A percentile compares a stretch with the other conserved stretches of the same genome.
Conservation (phyloP, 495 filamentous ascomycete species). For the Penicillium cosmopolitanum region DNA sequence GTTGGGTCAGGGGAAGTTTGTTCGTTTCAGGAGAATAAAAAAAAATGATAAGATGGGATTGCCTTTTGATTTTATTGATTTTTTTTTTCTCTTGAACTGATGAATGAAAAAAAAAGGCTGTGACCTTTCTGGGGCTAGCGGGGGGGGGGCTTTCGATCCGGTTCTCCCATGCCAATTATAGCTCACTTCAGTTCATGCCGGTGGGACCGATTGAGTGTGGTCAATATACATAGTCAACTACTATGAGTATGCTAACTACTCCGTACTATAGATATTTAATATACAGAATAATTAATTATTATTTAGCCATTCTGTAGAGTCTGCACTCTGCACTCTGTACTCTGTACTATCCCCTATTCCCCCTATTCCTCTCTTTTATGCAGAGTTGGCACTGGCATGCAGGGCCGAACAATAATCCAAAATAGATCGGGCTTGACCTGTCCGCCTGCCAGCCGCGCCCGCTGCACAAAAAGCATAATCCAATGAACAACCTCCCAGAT, state of each 20-base stretch:
- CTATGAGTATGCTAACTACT: too few relatives aligned
- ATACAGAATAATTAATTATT: too few relatives aligned
- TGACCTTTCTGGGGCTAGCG: not conserved
- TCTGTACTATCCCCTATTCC: not conserved
- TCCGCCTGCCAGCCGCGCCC: not conserved
- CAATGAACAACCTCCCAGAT: not conserved
- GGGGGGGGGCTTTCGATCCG: slow-evolving; percentile 23
- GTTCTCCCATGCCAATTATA: slow-evolving; percentile 31
- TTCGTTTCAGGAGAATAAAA: not conserved
- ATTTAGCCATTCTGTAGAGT: too few relatives aligned
- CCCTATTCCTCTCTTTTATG: not conserved
- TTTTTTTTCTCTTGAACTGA: not conserved
- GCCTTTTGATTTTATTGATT: not conserved
- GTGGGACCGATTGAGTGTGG: not conserved
- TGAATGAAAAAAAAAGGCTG: not conserved
- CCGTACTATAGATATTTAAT: too few relatives aligned
- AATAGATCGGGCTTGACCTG: not conserved
- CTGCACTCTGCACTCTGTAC: too few relatives aligned
- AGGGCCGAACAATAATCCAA: not conserved
- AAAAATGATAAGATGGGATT: not conserved
- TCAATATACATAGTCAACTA: not conserved
- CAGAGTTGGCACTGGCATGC: not conserved
- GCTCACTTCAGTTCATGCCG: slow-evolving; percentile 2
- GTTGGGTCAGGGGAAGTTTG: slow-evolving; percentile 14
- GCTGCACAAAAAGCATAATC: slow-evolving; percentile 2